Percentiles rank a stretch among this genome's conserved stretches.
Conservation (phyloP, 1,139 yeast species). For the Saccharomyces hybrid region DNA sequence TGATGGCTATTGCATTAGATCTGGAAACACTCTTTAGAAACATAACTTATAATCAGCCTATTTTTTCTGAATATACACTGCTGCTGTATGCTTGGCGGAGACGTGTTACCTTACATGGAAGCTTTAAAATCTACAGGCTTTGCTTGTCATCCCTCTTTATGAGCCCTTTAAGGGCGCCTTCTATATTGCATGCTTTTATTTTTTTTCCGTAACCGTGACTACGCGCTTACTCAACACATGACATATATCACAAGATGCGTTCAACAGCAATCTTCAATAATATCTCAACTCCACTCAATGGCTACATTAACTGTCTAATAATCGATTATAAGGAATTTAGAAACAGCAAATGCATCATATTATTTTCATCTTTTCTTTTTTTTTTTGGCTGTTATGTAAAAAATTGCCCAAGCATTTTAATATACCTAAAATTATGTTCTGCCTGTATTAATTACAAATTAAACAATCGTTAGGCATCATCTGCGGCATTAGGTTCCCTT, state of each 20-base stretch:
- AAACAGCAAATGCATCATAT: not conserved
- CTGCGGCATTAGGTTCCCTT: not conserved
- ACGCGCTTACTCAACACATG: not conserved
- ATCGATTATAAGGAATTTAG: not conserved
- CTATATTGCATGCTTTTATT: not conserved
- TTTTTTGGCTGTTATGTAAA: not conserved
- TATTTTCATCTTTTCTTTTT: not conserved
- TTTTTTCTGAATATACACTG: not conserved
- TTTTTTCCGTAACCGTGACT: not conserved
- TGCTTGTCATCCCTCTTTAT: not conserved
- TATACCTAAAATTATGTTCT: not conserved
- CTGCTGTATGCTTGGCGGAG: not conserved
- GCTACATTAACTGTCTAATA: too few relatives aligned
- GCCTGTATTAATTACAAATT: not conserved
- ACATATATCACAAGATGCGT: not conserved
- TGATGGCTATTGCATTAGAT: not conserved
- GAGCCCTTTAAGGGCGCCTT: not conserved
- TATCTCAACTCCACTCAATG: not conserved
- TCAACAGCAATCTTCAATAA: not conserved
- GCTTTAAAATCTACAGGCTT: not conserved
- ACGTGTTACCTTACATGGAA: not conserved
- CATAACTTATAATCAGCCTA: not conserved
- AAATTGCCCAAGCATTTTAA: not conserved
- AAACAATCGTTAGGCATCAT: not conserved
- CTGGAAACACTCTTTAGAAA: not conserved